A percentile compares a stretch with the other conserved stretches of the same genome.
These are phyloP conservation scores for Quercus robur DNA, from an alignment of 306 rosid genomes.

Conservation along the genomic window DNA sequence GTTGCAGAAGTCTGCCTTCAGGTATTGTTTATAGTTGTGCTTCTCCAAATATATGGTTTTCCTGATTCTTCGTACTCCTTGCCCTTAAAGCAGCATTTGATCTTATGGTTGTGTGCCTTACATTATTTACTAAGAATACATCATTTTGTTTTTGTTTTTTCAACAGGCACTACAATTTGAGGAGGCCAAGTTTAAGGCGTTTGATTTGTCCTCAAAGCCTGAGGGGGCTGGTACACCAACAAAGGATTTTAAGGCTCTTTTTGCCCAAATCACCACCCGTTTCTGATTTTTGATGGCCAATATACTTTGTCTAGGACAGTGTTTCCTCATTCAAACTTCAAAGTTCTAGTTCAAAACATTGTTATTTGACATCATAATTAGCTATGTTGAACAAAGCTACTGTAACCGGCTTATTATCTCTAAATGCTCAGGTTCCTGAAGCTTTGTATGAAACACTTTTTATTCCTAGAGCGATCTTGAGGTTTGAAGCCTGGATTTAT, in stretches of 20 bases:
- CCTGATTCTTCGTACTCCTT: neutral
- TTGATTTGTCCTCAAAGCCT: constrained; percentile 84
- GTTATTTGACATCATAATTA: neutral
- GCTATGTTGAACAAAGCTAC: neutral
- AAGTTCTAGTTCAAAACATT: neutral
- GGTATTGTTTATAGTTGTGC: constrained; percentile 39
- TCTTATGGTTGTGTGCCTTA: neutral
- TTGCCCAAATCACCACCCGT: constrained; percentile 59
- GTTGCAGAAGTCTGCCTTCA: constrained; percentile 93
- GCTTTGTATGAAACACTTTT: neutral
- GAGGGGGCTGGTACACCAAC: constrained; percentile 82
- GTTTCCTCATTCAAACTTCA: neutral
- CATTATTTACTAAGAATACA: neutral
- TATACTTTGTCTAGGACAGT: neutral
- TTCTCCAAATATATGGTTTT: neutral
- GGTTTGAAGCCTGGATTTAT: neutral
- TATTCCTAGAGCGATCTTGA: neutral
- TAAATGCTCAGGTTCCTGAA: neutral
- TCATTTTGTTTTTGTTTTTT: neutral
- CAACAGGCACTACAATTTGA: constrained; percentile 69
- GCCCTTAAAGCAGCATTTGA: neutral
- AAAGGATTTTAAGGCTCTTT: constrained; percentile 82
- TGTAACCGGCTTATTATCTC: neutral
- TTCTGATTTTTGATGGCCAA: constrained; percentile 31
- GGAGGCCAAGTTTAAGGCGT: constrained; percentile 76